Conservation (phyloP, 805 yeast genomes). For the Saturnispora gosingensis region DNA sequence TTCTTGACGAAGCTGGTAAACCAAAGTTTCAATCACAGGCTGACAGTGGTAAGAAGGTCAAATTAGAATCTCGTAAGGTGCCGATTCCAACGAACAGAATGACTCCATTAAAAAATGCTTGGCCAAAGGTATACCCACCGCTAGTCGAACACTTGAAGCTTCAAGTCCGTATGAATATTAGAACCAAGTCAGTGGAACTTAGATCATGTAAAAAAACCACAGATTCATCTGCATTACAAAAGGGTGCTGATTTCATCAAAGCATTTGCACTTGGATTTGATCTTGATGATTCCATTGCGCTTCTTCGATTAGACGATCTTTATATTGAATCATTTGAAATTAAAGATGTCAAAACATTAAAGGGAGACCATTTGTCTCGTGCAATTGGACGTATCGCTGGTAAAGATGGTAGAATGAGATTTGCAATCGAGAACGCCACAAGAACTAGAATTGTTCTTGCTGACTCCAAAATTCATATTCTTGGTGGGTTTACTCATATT, state of each 20-base stretch:
- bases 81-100: conserved; percentile 96
- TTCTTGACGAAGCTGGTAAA: conserved; percentile 80
- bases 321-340: conserved; percentile 96
- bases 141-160: conserved; percentile 88
- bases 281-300: conserved; percentile 92
- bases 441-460: conserved; percentile 97
- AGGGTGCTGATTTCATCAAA: conserved; percentile 94
- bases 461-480: conserved; percentile 89
- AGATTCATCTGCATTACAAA: conserved; percentile 91
- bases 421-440: conserved; percentile 97
- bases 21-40: conserved; percentile 76
- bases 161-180: conserved; percentile 92
- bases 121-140: conserved; percentile 95
- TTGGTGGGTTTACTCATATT: conserved; percentile 95
- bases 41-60: conserved; percentile 53
- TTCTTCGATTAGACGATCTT: conserved; percentile 87
- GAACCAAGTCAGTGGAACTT: conserved; percentile 79
- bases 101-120: conserved; percentile 80
- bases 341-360: conserved; percentile 91
- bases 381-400: conserved; percentile 99
- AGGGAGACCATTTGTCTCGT: conserved; percentile 94
- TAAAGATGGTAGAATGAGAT: conserved; percentile 97
- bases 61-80: conserved; percentile 79
- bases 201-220: conserved; percentile 76
- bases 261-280: conserved; percentile 97